A percentile compares a stretch with the other conserved stretches of the same genome.
Conservation (phyloP, 352 stramenopile genomes). For the Pythium brassicae region DNA sequence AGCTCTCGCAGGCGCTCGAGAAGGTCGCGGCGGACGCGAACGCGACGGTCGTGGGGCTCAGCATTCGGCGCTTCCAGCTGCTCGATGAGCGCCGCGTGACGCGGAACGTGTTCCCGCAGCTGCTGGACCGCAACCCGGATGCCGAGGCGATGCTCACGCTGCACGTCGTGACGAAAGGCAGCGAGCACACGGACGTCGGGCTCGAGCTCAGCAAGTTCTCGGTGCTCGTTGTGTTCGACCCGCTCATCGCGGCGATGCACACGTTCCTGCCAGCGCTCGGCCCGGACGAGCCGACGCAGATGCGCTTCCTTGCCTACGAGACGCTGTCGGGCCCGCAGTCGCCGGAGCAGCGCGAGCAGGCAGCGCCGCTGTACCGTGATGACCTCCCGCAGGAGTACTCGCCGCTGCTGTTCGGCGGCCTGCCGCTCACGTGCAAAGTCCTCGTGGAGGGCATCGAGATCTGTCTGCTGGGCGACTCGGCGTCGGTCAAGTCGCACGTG, state of each 20-base stretch:
- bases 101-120: conserved; percentile 71
- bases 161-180: conserved; percentile 39
- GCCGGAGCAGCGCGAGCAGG: conserved; percentile 48
- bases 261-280: conserved; percentile 55
- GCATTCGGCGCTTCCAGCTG: conserved; percentile 61
- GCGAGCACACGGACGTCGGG: conserved; percentile 50
- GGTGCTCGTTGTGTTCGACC: conserved; percentile 73
- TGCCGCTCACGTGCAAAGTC: conserved; percentile 49
- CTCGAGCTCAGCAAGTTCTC: conserved; percentile 59
- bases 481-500: conserved; percentile 65
- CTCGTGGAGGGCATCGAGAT: conserved; percentile 57
- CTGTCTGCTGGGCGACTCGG: conserved; percentile 76
- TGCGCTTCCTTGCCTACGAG: conserved; percentile 65
- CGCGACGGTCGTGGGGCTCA: conserved; percentile 41
- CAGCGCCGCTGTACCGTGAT: conserved; percentile 38
- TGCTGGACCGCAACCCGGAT: conserved; percentile 74
- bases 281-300: conserved; percentile 69
- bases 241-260: conserved; percentile 48
- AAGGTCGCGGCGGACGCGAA: conserved; percentile 30
- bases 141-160: conserved; percentile 51
- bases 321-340: conserved; percentile 35
- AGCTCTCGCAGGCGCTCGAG: conserved; percentile 43
- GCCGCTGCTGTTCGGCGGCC: conserved; percentile 55
- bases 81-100: conserved; percentile 53
- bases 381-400: conserved; percentile 68